Percentiles rank a stretch among this genome's conserved stretches.
Evolutionary conservation across 371 early-diverging fungal genomes (phyloP).

Genomic region (Nematocida major): DNA sequence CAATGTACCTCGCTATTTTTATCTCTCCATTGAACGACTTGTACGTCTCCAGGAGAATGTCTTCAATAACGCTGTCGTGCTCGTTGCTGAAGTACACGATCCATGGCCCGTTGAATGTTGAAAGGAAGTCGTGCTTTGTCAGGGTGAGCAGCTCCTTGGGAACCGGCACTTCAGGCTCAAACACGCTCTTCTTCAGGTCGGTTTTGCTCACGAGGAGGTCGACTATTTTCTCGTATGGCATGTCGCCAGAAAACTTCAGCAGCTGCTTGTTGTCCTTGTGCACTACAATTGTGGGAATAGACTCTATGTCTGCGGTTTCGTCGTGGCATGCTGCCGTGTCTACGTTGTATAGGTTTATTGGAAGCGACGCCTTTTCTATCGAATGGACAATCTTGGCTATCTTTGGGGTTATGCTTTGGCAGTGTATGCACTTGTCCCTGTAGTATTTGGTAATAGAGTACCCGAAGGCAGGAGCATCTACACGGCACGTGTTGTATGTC

Average conservation of each 20-base stretch:
- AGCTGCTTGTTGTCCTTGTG: conserved; percentile 54
- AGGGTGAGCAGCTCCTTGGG: conserved; percentile 49
- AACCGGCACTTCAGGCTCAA: conserved; percentile 27
- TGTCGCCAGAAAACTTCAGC: conserved; percentile 49
- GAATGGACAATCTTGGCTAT: conserved; percentile 54
- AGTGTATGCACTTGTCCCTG: conserved; percentile 59
- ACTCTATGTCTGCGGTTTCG: conserved; percentile 41
- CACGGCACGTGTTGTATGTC: conserved; percentile 29
- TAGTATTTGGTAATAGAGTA: conserved; percentile 57
- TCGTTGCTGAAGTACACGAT: conserved; percentile 63
- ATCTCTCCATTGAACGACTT: conserved; percentile 57
- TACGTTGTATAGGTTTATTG: conserved; percentile 53
- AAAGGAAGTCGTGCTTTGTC: conserved; percentile 60
- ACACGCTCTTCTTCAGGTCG: conserved; percentile 41
- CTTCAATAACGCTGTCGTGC: conserved; percentile 46
- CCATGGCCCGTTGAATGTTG: conserved; percentile 65
- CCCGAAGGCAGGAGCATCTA: conserved; percentile 6
- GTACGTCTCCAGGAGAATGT: conserved; percentile 55
- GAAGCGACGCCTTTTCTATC: conserved; percentile 34
- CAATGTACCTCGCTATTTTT: conserved; percentile 60
- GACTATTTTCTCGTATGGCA: conserved; percentile 29
- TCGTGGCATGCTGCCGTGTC: conserved; percentile 62
- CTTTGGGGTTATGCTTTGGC: conserved; percentile 56
- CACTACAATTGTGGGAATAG: conserved; percentile 62
- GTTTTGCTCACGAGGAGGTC: background rate